Base-by-base conservation (phyloP, 129 eudicot genomes). In the Pulicaria dysenterica region DNA sequence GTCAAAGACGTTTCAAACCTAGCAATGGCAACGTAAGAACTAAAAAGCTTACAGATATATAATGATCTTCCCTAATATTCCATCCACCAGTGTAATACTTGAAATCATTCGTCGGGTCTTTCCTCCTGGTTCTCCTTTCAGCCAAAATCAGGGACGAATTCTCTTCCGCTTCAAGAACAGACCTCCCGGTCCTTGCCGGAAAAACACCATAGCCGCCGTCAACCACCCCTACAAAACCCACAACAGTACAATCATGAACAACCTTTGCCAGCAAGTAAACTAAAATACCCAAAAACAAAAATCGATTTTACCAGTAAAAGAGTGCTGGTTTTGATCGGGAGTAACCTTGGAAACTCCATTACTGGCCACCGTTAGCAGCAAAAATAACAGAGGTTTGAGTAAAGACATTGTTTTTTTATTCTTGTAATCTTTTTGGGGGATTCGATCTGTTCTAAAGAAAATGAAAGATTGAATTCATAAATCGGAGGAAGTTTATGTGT, bases 41-140 rank as follows among this genome's bases (percentile, higher is more conserved):
- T 6, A 1, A 44, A 9, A 44, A 68, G 49, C 91, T 89, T 58
- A 89, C 96, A 66, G 61, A 63, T 24, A 81, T 19, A 53, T 89
- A 86, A 82, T 89, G 88, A n/a, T 44, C 2, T 55, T 89, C 64
- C 12, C 73, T 84, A 12, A 89, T 77, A 70, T 89, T 82, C 96
- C 96, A 89, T 19, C 92, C 96, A 36, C 92, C 90, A 34, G 70
- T 66, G 80, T 89, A 89, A 12, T 70, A 83, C 19, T 74, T 75
- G 8, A 84, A 84, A 58, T 37, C 57, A 51, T 89, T 47, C 46
- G 5, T 4, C 0, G 89, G 91, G 73, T 86, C 91, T 75, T 71
- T 83, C 60, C 96, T 77, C 51, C 66, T 80, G 0, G 96, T 89
- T 78, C 91, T 77, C 10, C 82, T 53, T 3, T 77, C 80, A 16